Percentiles rank a stretch among this genome's conserved stretches.
Evolutionary conservation across 352 stramenopile genomes (phyloP).

Genomic region (Phytophthora ramorum): DNA sequence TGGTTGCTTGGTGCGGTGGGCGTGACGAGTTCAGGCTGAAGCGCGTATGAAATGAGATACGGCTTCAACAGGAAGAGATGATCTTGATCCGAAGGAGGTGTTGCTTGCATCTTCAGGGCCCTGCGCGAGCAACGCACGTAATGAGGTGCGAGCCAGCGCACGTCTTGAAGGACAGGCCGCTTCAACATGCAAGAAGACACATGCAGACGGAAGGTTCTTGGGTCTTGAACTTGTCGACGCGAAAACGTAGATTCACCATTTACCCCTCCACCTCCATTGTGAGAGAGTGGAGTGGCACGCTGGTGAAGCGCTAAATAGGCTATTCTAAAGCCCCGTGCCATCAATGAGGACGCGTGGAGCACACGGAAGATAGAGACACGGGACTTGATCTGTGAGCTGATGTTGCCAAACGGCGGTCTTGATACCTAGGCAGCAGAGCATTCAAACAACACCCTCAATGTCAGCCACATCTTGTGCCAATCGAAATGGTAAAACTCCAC

Average conservation of each 20-base stretch:
- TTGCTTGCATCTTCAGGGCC: not conserved
- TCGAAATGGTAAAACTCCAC: not conserved
- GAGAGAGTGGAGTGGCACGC: conserved; percentile 7
- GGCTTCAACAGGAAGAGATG: not conserved
- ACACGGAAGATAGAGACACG: conserved; percentile 4
- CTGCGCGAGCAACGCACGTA: conserved; percentile 19
- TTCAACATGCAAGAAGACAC: conserved; percentile 6
- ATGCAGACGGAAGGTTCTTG: conserved; percentile 16
- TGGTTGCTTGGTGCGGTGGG: conserved; percentile 3
- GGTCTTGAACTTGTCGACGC: conserved; percentile 12
- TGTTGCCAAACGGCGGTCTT: conserved; percentile 4
- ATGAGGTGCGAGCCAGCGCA: conserved; percentile 19
- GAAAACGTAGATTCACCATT: conserved; percentile 16
- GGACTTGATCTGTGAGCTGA: not conserved
- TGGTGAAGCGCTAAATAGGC: conserved; percentile 38
- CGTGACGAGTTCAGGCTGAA: not conserved
- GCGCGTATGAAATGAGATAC: conserved; percentile 31
- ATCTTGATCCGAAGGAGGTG: not conserved
- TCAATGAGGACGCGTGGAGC: conserved; percentile 1
- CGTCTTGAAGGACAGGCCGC: conserved; percentile 14
- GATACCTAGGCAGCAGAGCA: conserved; percentile 10
- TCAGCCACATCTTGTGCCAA: not conserved
- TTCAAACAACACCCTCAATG: not conserved
- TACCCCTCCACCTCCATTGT: conserved; percentile 8
- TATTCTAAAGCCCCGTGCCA: conserved; percentile 22